These are phyloP conservation scores for Gyromitra esculenta DNA, from an alignment of 2,329 filamentous ascomycete genomes.

Conservation along the genomic window DNA sequence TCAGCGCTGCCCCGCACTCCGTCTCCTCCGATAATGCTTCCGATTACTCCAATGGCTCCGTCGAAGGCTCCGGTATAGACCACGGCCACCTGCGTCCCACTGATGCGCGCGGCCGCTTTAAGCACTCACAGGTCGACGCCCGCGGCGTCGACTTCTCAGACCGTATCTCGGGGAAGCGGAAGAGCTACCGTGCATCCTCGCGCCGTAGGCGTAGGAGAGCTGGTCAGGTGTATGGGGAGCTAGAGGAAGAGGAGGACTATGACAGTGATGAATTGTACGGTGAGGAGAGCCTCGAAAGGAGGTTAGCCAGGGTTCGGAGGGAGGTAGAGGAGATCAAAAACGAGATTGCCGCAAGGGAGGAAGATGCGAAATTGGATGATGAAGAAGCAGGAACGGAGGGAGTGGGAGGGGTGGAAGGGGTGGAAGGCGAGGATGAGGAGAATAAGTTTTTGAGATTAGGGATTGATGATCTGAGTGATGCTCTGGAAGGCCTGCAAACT, in stretches of 20 bases:
- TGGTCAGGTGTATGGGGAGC: conserved; percentile 62
- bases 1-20: conserved; percentile 34
- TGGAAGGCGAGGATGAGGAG: conserved; percentile 13
- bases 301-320: conserved; percentile 80
- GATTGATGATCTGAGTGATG: conserved; percentile 52
- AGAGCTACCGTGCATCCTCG: conserved; percentile 81
- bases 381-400: conserved; percentile 66
- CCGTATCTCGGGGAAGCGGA: conserved; percentile 81
- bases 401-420: conserved; percentile 8
- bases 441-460: conserved; percentile 30
- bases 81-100: conserved; percentile 78
- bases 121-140: conserved; percentile 78
- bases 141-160: conserved; percentile 88
- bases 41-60: conserved; percentile 54
- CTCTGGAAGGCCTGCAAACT: conserved; percentile 53
- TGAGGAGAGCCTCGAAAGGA: conserved; percentile 78
- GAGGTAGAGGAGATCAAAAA: conserved; percentile 74
- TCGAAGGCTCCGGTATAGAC: conserved; percentile 72
- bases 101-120: conserved; percentile 81
- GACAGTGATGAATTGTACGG: conserved; percentile 76
- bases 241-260: conserved; percentile 74
- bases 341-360: conserved; percentile 61
- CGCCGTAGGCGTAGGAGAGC: conserved; percentile 72
- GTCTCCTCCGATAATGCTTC: conserved; percentile 59
- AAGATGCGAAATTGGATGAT: conserved; percentile 64